phyloP scores from a whole-genome alignment of 768 basidiomycete genomes.

The Trametes meyenii region DNA sequence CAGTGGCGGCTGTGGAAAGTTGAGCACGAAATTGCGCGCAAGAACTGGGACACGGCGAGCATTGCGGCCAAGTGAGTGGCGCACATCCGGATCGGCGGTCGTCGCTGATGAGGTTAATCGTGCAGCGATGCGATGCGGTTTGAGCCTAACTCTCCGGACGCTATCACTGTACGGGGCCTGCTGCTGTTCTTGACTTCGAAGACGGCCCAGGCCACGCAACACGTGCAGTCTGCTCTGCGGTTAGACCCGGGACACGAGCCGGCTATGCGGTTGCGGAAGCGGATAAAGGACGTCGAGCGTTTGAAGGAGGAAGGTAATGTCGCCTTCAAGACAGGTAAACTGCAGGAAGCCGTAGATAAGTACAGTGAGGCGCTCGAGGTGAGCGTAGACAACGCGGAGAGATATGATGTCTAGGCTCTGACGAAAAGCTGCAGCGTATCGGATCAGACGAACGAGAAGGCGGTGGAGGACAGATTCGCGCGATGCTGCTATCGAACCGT shows the following conservation, averaged over 20 bases:
- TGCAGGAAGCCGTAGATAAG: slow-evolving; percentile 64
- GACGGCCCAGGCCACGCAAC: slow-evolving; percentile 70
- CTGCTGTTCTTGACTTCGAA: slow-evolving; percentile 76
- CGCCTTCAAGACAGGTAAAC: slow-evolving; percentile 64
- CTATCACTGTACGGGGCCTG: slow-evolving; percentile 74
- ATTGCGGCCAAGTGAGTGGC: slow-evolving; percentile 69
- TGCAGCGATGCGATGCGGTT: slow-evolving; percentile 74
- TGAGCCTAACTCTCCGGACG: slow-evolving; percentile 76
- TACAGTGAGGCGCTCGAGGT: slow-evolving; percentile 78
- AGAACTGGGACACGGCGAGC: slow-evolving; percentile 74
- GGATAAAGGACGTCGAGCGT: slow-evolving; percentile 81
- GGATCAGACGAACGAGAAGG: slow-evolving; percentile 72
- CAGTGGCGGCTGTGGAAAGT: slow-evolving; percentile 84
- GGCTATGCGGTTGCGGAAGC: slow-evolving; percentile 71
- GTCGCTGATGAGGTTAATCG: not conserved
- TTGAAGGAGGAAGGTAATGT: slow-evolving; percentile 85
- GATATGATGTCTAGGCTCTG: not conserved
- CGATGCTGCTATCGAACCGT: slow-evolving; percentile 79
- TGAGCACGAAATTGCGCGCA: slow-evolving; percentile 74
- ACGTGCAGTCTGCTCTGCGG: slow-evolving; percentile 70
- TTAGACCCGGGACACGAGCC: slow-evolving; percentile 76
- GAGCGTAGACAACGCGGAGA: slow-evolving; percentile 18
- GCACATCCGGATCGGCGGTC: too few relatives aligned
- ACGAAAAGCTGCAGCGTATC: slow-evolving; percentile 48
- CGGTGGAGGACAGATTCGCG: slow-evolving; percentile 79